Conservation (phyloP, 2,329 filamentous ascomycete genomes). For the Pseudopyrenochaeta lycopersici region DNA sequence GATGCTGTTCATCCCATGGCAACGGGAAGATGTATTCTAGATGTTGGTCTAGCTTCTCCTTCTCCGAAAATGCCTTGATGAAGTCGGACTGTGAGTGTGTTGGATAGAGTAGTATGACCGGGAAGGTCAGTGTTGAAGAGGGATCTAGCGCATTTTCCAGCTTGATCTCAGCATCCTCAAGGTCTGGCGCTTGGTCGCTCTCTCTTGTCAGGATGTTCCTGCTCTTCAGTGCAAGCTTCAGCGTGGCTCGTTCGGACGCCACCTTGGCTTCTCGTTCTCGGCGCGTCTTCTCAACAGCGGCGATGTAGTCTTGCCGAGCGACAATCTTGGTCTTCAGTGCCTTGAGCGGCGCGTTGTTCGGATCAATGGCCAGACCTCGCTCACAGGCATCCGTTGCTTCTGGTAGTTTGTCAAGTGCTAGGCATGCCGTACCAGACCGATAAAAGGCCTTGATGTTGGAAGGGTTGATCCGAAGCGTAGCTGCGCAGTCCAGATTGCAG, state of each 20-base stretch:
- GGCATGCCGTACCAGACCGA: slow-evolving; percentile 79
- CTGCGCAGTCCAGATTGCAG: slow-evolving; percentile 84
- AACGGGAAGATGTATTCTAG: slow-evolving; percentile 85
- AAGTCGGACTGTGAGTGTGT: slow-evolving; percentile 85
- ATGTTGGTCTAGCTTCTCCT: slow-evolving; percentile 77
- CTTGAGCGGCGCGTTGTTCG: slow-evolving; percentile 72
- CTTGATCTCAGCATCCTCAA: slow-evolving; percentile 80
- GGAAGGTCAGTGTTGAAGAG: slow-evolving; percentile 76
- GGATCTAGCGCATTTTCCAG: slow-evolving; percentile 79
- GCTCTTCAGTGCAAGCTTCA: slow-evolving; percentile 65
- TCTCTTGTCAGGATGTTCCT: slow-evolving; percentile 74
- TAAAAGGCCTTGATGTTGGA: slow-evolving; percentile 91
- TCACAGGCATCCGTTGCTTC: slow-evolving; percentile 84
- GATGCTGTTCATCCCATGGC: slow-evolving; percentile 79
- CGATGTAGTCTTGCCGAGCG: slow-evolving; percentile 64
- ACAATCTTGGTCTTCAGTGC: slow-evolving; percentile 70
- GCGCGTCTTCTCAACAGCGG: slow-evolving; percentile 65
- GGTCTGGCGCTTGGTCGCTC: slow-evolving; percentile 79
- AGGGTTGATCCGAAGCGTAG: slow-evolving; percentile 79
- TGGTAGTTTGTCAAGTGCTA: slow-evolving; percentile 77
- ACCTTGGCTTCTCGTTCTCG: slow-evolving; percentile 64
- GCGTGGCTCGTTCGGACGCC: slow-evolving; percentile 65
- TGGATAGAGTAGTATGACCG: slow-evolving; percentile 86
- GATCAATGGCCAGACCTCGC: slow-evolving; percentile 77
- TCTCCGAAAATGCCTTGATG: slow-evolving; percentile 85